phyloP scores from a whole-genome alignment of 2,329 filamentous ascomycete species.

The Periconia sp. region DNA sequence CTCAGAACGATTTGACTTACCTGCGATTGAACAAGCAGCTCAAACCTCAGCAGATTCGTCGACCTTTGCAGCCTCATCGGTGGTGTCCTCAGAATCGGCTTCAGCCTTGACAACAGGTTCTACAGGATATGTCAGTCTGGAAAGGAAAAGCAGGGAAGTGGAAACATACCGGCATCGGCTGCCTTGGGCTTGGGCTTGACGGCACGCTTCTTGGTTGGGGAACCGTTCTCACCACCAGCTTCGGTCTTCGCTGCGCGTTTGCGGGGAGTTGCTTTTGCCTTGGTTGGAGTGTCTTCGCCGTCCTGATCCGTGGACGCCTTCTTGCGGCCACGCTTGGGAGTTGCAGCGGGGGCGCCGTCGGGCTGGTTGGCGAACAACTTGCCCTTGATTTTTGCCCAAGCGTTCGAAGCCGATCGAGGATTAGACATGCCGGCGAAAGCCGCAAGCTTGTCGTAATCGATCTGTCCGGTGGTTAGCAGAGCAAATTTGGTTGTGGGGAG shows the following conservation, averaged over 20 bases:
- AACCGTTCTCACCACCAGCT: conserved; percentile 10
- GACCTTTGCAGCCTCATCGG: too few relatives aligned
- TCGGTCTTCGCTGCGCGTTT: conserved; percentile 38
- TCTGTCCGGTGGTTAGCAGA: conserved; percentile 16
- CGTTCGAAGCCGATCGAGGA: conserved; percentile 40
- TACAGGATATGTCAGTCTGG: neutral
- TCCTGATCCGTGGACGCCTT: conserved; percentile 18
- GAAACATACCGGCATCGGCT: conserved; percentile 1
- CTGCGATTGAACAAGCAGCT: too few relatives aligned
- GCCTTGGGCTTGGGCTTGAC: conserved; percentile 24
- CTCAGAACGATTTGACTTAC: too few relatives aligned
- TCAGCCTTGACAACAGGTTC: neutral
- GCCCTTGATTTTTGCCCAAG: conserved; percentile 38
- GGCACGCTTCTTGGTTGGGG: conserved; percentile 37
- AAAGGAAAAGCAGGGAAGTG: too few relatives aligned
- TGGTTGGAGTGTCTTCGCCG: conserved; percentile 8
- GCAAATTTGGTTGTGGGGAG: neutral
- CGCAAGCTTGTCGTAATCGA: conserved; percentile 43
- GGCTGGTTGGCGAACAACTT: conserved; percentile 28
- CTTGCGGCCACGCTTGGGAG: conserved; percentile 29
- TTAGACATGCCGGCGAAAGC: conserved; percentile 39
- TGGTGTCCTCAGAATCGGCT: neutral
- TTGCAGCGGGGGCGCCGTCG: conserved; percentile 6
- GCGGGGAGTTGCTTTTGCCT: conserved; percentile 30
- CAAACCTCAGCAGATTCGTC: too few relatives aligned